Conservation (phyloP, 2,329 filamentous ascomycete genomes). For the Neonectria magnoliae region DNA sequence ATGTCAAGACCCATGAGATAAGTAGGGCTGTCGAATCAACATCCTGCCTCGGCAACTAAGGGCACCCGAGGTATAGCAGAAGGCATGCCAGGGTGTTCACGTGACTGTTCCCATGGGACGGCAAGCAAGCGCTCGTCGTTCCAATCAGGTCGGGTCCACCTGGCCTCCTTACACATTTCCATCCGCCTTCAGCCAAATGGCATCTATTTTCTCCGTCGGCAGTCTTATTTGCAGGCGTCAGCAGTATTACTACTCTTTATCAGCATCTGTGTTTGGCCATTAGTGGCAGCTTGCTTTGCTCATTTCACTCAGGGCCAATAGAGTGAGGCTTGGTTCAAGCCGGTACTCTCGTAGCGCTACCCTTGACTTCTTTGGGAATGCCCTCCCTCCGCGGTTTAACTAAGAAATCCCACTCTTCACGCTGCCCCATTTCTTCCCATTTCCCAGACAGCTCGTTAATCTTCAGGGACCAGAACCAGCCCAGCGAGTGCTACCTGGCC, state of each 20-base stretch:
- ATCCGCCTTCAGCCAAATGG: background rate
- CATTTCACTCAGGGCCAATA: conserved; percentile 38
- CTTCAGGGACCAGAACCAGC: background rate
- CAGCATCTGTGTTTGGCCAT: background rate
- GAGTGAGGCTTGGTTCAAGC: conserved; percentile 16
- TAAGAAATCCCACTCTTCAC: conserved; percentile 14
- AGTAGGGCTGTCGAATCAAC: too few relatives aligned
- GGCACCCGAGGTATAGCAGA: too few relatives aligned
- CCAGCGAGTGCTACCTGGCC: background rate
- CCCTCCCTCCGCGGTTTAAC: conserved; percentile 6
- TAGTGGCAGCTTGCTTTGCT: conserved; percentile 19
- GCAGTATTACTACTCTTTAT: conserved; percentile 13
- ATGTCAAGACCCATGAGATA: background rate
- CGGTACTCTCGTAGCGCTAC: conserved; percentile 29
- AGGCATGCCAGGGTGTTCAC: background rate
- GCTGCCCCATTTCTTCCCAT: background rate
- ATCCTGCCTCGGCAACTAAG: too few relatives aligned
- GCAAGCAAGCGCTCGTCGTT: background rate
- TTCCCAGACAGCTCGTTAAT: background rate
- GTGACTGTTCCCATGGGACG: background rate
- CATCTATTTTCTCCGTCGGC: background rate
- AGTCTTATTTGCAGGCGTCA: conserved; percentile 1
- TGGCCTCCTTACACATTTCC: background rate
- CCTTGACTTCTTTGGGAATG: conserved; percentile 31
- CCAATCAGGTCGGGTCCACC: too few relatives aligned